Evolutionary conservation across 345 rosid species (phyloP), one percentile per base, ranked within the genome.

Genomic region (Acer campestre): DNA sequence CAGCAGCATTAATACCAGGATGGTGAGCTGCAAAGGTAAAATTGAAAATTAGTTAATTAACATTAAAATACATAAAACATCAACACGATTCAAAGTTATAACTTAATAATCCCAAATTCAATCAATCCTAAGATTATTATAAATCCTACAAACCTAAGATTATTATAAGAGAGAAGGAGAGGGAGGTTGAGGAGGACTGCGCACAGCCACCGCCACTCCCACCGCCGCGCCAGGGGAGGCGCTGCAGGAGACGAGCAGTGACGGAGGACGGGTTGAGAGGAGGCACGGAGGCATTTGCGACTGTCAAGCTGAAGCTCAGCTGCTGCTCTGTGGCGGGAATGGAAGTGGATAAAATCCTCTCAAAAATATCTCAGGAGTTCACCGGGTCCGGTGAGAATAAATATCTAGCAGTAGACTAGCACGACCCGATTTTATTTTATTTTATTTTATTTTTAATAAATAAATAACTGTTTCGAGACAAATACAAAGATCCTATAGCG

Each of bases 1-100:
- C 89, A 17, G 90, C 93, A 71, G 91, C 89, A 90, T 95, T 93
- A 59, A 95, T 95, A 75, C 87, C 86, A 8, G 97, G 99, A 83
- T 93, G 99, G 82, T 92, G 98, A 79, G 96, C 97, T 95, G 93
- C 84, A 84, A 44, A 31, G 79, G 66, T 29, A 73, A 75, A 64
- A 70, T 72, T 16, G 70, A 77, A 2, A 80, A 56, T 29, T 69
- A 23, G 31, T 61, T 49, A 61, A 61, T 42, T 49, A 44, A 64
- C 49, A 61, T 35, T 25, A 76, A 55, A 64, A 56, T 18, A 17
- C 18, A 22, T 18, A 10, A 42, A 27, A 76, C 69, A 20, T 29
- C 12, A 46, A 7, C 5, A 16, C 1, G 53, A 18, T 25, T 16
- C 12, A 64, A 63, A 11, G 0, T 35, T 7, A 12, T 31, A 2